phyloP scores from a whole-genome alignment of 1,139 yeast genomes.

The Kurtzmaniella quercitrusa region DNA sequence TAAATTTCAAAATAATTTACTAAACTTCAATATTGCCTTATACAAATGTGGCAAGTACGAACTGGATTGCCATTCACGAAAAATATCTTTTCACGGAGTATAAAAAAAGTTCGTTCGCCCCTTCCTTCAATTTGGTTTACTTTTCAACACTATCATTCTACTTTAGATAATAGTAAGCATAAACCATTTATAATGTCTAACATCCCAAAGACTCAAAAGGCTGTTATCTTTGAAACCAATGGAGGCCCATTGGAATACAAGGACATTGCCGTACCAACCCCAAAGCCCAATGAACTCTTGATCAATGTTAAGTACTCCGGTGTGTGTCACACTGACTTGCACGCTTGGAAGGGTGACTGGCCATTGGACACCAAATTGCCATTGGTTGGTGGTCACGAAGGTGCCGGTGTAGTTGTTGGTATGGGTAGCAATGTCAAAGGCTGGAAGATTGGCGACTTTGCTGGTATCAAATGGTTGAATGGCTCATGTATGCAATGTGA shows the following conservation, averaged over 20 bases:
- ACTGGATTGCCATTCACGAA: background rate
- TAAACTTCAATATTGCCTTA: background rate
- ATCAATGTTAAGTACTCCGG: constrained; percentile 72
- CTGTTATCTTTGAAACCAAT: constrained; percentile 33
- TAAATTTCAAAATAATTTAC: background rate
- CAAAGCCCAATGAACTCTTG: constrained; percentile 64
- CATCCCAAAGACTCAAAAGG: constrained; percentile 37
- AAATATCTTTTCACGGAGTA: background rate
- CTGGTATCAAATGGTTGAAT: constrained; percentile 75
- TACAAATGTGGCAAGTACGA: background rate
- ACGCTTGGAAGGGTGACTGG: constrained; percentile 83
- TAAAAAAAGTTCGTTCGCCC: background rate
- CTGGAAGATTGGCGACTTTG: constrained; percentile 66
- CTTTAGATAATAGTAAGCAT: background rate
- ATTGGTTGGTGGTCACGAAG: constrained; percentile 79
- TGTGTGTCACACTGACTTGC: constrained; percentile 77
- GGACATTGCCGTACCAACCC: constrained; percentile 65
- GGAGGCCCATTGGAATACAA: constrained; percentile 50
- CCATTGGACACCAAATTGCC: constrained; percentile 65
- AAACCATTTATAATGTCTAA: background rate
- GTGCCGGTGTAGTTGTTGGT: constrained; percentile 77
- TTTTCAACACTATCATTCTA: background rate
- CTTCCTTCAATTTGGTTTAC: background rate
- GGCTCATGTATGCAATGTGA: constrained; percentile 71
- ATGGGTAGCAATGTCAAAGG: constrained; percentile 62